Conservation (phyloP, 225 moss, liverwort and hornwort species). For the Lunularia cruciata region DNA sequence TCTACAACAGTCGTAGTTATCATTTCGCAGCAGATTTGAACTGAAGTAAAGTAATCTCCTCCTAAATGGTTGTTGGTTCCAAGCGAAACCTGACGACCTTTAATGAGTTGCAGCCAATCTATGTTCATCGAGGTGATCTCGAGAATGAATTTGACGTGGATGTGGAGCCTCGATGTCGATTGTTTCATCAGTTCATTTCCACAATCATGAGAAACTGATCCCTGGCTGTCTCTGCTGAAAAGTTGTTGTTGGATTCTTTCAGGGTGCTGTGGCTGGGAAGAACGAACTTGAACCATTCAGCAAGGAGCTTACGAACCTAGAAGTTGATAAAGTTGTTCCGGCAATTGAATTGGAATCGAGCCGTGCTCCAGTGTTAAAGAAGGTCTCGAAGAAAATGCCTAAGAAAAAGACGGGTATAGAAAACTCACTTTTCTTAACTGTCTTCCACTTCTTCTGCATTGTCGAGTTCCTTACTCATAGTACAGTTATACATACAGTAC, state of each 20-base stretch:
- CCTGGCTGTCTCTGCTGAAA: constrained; percentile 19
- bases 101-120: too few species aligned
- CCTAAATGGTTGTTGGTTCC: too few species aligned
- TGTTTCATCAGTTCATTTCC: not conserved
- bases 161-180: not conserved
- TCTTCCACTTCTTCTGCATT: too few species aligned
- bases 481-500: too few species aligned
- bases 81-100: too few species aligned
- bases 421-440: too few species aligned
- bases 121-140: not conserved
- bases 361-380: constrained; percentile 8
- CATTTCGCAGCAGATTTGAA: too few species aligned
- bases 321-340: not conserved
- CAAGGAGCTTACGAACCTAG: not conserved
- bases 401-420: constrained; percentile 10
- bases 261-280: constrained; percentile 22
- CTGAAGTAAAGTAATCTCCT: too few species aligned
- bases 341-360: not conserved
- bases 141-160: not conserved
- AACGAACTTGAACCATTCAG: not conserved
- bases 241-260: constrained; percentile 12
- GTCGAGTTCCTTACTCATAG: too few species aligned
- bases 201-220: constrained; percentile 5
- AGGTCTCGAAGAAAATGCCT: constrained; percentile 7
- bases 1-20: not conserved